These are phyloP conservation scores for Candida rishiriensis DNA, from an alignment of 805 yeast species.

Conservation along the genomic window DNA sequence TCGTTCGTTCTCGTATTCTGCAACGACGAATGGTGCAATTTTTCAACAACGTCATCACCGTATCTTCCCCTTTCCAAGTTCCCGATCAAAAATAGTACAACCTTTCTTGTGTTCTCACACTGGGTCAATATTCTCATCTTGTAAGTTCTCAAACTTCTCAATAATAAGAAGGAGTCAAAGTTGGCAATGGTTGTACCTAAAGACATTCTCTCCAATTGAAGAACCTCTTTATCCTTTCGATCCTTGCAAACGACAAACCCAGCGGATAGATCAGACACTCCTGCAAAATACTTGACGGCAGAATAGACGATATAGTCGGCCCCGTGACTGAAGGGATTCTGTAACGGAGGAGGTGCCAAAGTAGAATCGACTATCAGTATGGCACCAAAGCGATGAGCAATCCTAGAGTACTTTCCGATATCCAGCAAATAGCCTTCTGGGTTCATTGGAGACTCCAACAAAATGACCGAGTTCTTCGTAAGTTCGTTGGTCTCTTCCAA, in stretches of 20 bases:
- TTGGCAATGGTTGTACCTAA: conserved; percentile 51
- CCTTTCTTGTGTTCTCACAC: conserved; percentile 38
- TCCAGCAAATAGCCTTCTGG: conserved; percentile 44
- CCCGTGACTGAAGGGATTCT: conserved; percentile 46
- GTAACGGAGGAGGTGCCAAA: conserved; percentile 54
- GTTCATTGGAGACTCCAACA: conserved; percentile 52
- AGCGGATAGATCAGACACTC: conserved; percentile 51
- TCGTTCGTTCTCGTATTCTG: conserved; percentile 23
- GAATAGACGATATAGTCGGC: conserved; percentile 52
- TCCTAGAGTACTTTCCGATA: conserved; percentile 37
- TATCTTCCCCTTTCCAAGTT: conserved; percentile 28
- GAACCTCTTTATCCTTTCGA: conserved; percentile 26
- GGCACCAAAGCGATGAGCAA: conserved; percentile 42
- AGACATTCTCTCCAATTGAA: conserved; percentile 38
- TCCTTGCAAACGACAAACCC: conserved; percentile 44
- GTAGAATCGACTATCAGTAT: conserved; percentile 48
- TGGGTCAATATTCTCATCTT: conserved; percentile 47
- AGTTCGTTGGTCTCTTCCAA: conserved; percentile 32
- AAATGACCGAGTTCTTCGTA: conserved; percentile 39
- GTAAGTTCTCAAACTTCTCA: conserved; percentile 46
- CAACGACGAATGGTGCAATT: conserved; percentile 43
- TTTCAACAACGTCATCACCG: conserved; percentile 26
- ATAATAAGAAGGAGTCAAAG: conserved; percentile 43
- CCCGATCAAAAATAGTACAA: conserved; percentile 35
- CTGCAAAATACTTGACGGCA: conserved; percentile 54